These are phyloP conservation scores for Solanum infundibuliforme DNA, from an alignment of 257 asterid genomes.

Conservation along the genomic window DNA sequence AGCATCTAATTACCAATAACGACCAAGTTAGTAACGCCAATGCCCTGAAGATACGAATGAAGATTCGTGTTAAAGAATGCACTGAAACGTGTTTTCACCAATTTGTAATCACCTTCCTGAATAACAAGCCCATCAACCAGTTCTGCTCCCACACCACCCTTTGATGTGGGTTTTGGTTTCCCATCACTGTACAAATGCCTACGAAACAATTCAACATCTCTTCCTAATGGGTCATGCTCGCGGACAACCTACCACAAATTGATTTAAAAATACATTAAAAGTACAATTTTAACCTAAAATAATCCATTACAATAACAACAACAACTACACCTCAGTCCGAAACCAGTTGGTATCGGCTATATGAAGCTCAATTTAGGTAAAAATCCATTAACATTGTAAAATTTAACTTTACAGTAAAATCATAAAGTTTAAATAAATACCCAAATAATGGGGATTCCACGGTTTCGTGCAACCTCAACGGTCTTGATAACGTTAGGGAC, in stretches of 20 bases:
- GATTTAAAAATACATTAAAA: neutral
- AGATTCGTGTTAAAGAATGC: slow-evolving; percentile 87
- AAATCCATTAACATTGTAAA: neutral
- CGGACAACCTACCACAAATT: slow-evolving; percentile 53
- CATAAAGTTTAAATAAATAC: slow-evolving; percentile 17
- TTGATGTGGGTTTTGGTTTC: slow-evolving; percentile 60
- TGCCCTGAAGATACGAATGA: slow-evolving; percentile 63
- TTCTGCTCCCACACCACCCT: slow-evolving; percentile 75
- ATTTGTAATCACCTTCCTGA: slow-evolving; percentile 68
- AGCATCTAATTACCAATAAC: slow-evolving; percentile 34
- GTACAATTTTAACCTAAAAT: neutral
- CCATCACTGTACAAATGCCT: slow-evolving; percentile 45
- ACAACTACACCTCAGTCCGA: neutral
- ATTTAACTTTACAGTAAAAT: neutral
- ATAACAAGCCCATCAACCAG: slow-evolving; percentile 66
- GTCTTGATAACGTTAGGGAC: slow-evolving; percentile 61
- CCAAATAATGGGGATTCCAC: slow-evolving; percentile 67
- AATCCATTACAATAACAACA: neutral
- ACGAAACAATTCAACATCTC: slow-evolving; percentile 76
- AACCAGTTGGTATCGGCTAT: neutral
- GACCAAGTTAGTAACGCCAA: slow-evolving; percentile 38
- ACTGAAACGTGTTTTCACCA: slow-evolving; percentile 83
- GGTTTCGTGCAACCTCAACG: slow-evolving; percentile 62
- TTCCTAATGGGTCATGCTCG: slow-evolving; percentile 77
- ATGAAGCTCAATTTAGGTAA: neutral